Conservation (phyloP, 2,329 filamentous ascomycete genomes). For the Chaetomium sp. region DNA sequence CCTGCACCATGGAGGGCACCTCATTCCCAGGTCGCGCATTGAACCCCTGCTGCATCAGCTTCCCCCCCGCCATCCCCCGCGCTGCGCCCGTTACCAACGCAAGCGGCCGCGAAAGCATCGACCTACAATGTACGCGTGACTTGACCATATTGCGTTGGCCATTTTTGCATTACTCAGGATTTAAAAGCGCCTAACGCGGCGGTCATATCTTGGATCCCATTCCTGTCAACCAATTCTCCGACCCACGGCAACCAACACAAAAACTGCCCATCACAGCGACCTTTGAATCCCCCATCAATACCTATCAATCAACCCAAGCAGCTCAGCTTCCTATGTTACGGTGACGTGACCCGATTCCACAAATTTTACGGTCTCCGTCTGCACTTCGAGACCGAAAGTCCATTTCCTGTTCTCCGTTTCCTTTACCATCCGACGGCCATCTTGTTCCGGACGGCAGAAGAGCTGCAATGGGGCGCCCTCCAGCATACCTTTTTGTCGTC, state of each 20-base stretch:
- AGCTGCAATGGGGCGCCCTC: conserved; percentile 44
- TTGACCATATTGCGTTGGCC: background rate
- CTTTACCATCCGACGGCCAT: background rate
- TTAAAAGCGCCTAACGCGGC: background rate
- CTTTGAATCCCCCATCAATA: too few relatives aligned
- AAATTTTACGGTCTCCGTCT: background rate
- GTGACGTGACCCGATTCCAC: background rate
- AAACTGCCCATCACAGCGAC: background rate
- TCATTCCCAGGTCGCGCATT: background rate
- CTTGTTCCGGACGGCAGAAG: background rate
- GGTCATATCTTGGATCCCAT: background rate
- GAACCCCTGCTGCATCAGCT: conserved; percentile 7
- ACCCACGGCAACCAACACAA: background rate
- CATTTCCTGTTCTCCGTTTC: background rate
- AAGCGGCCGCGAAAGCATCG: background rate
- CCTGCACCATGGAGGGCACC: too few relatives aligned
- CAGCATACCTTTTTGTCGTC: conserved; percentile 49
- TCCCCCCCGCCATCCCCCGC: conserved; percentile 10
- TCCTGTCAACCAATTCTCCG: background rate
- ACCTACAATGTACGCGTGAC: background rate
- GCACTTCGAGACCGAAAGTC: background rate
- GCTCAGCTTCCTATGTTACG: background rate
- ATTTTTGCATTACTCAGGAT: background rate
- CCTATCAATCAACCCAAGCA: background rate
- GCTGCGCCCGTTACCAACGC: background rate